phyloP scores from a whole-genome alignment of 2,329 filamentous ascomycete species.

The Plenodomus biglobosus region DNA sequence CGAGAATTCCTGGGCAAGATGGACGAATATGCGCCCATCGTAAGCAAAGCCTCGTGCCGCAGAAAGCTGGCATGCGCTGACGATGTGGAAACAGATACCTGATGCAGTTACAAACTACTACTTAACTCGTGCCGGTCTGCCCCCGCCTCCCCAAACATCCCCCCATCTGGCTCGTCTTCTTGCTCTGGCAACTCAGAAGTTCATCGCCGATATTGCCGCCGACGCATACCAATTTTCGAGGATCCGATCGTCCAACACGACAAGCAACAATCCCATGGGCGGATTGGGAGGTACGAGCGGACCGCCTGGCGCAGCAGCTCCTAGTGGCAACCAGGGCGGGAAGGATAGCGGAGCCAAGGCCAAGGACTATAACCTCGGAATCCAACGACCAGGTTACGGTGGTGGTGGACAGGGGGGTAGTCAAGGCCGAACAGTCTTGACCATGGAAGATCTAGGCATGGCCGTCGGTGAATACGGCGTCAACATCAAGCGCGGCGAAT shows the following conservation, averaged over 20 bases:
- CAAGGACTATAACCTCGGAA: constrained; percentile 52
- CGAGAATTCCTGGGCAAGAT: constrained; percentile 94
- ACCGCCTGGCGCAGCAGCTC: constrained; percentile 60
- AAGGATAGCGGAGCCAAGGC: constrained; percentile 47
- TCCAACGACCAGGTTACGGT: constrained; percentile 58
- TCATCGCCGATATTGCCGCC: constrained; percentile 94
- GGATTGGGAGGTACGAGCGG: constrained; percentile 67
- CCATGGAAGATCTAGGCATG: constrained; percentile 99
- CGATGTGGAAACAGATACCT: constrained; percentile 70
- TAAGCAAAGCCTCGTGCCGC: constrained; percentile 51
- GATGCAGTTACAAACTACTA: constrained; percentile 98
- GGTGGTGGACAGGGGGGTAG: constrained; percentile 87
- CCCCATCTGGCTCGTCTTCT: constrained; percentile 88
- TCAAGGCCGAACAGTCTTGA: constrained; percentile 90
- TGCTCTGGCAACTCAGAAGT: constrained; percentile 97
- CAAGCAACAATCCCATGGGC: constrained; percentile 88
- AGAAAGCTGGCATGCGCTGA: constrained; percentile 14
- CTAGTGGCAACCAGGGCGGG: constrained; percentile 57
- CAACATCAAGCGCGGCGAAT: constrained; percentile 95
- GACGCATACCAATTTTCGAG: constrained; percentile 98
- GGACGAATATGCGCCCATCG: constrained; percentile 97
- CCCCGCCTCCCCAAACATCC: constrained; percentile 87
- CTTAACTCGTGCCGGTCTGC: constrained; percentile 91
- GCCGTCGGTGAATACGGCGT: constrained; percentile 97
- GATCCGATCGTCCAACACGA: constrained; percentile 89